Evolutionary conservation across 2,329 filamentous ascomycete species (phyloP).

Genomic region (Aspergillus sp.): DNA sequence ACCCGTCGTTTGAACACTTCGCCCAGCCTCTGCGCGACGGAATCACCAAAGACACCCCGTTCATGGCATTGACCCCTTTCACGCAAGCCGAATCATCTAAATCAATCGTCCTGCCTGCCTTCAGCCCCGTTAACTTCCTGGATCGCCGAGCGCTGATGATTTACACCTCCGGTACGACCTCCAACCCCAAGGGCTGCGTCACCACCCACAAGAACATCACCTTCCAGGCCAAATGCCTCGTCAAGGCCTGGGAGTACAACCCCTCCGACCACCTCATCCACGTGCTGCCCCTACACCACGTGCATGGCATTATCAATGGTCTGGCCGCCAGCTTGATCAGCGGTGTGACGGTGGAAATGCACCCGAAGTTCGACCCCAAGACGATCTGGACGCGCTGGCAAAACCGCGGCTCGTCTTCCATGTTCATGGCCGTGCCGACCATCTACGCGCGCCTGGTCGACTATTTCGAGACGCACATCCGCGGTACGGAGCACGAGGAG

Average conservation of each 20-base stretch:
- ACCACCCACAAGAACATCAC: slow-evolving; percentile 44
- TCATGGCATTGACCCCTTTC: slow-evolving; percentile 29
- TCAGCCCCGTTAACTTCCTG: slow-evolving; percentile 27
- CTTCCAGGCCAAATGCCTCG: slow-evolving; percentile 31
- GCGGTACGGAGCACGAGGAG: slow-evolving; percentile 33
- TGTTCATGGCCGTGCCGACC: slow-evolving; percentile 54
- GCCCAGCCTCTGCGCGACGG: slow-evolving; percentile 31
- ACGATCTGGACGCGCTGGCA: slow-evolving; percentile 50
- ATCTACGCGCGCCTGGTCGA: slow-evolving; percentile 52
- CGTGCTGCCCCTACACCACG: slow-evolving; percentile 52
- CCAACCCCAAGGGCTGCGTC: slow-evolving; percentile 44
- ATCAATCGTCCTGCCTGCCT: slow-evolving; percentile 30
- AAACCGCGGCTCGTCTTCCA: slow-evolving; percentile 39
- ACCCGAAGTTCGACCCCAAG: slow-evolving; percentile 45
- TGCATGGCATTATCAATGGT: slow-evolving; percentile 53
- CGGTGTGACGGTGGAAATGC: slow-evolving; percentile 50
- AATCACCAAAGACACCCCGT: slow-evolving; percentile 26
- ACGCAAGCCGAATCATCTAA: slow-evolving; percentile 21
- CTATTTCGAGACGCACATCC: slow-evolving; percentile 43
- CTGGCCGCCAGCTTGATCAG: slow-evolving; percentile 48
- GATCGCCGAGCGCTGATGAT: slow-evolving; percentile 42
- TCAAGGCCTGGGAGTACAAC: slow-evolving; percentile 32
- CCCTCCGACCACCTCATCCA: slow-evolving; percentile 49
- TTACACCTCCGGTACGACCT: slow-evolving; percentile 44
- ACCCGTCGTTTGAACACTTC: slow-evolving; percentile 39